These are phyloP conservation scores for Rhizopogon vulgaris DNA, from an alignment of 768 basidiomycete genomes.

Conservation along the genomic window DNA sequence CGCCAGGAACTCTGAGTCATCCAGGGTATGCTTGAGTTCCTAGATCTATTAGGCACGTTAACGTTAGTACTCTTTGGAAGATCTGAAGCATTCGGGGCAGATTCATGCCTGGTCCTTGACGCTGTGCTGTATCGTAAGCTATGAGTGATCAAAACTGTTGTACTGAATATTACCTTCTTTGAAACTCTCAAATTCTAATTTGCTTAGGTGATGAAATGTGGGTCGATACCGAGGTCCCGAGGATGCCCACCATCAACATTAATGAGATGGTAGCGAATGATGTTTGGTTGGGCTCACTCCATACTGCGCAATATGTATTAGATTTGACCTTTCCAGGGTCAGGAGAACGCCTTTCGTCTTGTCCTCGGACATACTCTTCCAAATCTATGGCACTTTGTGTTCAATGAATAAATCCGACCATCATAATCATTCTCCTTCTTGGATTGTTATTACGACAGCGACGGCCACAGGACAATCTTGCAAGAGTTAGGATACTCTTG, in stretches of 20 bases:
- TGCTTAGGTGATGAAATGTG: background rate
- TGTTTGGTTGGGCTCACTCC: background rate
- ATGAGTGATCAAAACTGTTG: background rate
- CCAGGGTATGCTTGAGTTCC: background rate
- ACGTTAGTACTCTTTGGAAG: background rate
- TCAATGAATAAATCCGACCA: background rate
- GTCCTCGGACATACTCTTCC: background rate
- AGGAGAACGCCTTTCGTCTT: too few relatives aligned
- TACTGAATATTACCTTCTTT: background rate
- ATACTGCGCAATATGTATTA: too few relatives aligned
- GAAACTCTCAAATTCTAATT: background rate
- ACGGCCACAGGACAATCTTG: too few relatives aligned
- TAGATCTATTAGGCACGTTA: background rate
- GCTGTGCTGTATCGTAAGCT: background rate
- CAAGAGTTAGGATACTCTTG: background rate
- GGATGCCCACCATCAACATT: background rate
- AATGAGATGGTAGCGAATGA: background rate
- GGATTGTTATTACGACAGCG: too few relatives aligned
- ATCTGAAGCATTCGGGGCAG: background rate
- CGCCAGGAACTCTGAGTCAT: background rate
- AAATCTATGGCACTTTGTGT: background rate
- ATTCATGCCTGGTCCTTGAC: background rate
- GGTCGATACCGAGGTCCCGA: conserved; percentile 9
- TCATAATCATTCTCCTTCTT: too few relatives aligned
- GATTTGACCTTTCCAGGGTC: background rate